phyloP scores from a whole-genome alignment of 2,329 filamentous ascomycete genomes.

The Leptosphaerulina australis region DNA sequence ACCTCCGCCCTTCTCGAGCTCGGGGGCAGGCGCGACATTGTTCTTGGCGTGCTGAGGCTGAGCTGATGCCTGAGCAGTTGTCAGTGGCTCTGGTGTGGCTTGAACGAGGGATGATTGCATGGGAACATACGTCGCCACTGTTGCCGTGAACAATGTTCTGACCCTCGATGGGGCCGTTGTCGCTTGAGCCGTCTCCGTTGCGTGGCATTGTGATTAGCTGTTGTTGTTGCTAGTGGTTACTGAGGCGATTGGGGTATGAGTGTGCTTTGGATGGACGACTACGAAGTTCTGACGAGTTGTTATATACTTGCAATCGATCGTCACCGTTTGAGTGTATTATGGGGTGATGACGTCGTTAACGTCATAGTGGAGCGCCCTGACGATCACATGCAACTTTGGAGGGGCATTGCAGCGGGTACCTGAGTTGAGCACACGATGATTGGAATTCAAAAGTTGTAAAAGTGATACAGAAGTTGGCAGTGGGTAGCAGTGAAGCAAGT shows the following conservation, averaged over 20 bases:
- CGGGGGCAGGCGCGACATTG: slow-evolving; percentile 49
- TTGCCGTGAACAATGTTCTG: slow-evolving; percentile 49
- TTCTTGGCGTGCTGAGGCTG: slow-evolving; percentile 45
- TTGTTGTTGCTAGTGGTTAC: background rate
- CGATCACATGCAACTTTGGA: slow-evolving; percentile 2
- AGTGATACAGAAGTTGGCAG: background rate
- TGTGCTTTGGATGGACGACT: too few relatives aligned
- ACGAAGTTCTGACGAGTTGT: background rate
- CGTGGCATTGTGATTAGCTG: slow-evolving; percentile 45
- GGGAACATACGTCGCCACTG: slow-evolving; percentile 40
- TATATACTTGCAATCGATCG: slow-evolving; percentile 9
- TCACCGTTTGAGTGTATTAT: slow-evolving; percentile 12
- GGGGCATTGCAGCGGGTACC: slow-evolving; percentile 12
- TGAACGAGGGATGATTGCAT: too few relatives aligned
- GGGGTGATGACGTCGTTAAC: slow-evolving; percentile 16
- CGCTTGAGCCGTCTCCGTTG: slow-evolving; percentile 49
- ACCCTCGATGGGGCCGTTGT: slow-evolving; percentile 50
- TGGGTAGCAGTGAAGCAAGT: background rate
- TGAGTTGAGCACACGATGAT: slow-evolving; percentile 6
- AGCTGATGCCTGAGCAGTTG: background rate
- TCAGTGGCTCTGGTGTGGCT: too few relatives aligned
- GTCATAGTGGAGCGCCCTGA: slow-evolving; percentile 18
- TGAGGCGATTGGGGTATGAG: too few relatives aligned
- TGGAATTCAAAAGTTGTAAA: background rate
- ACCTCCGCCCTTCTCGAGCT: slow-evolving; percentile 49